Evolutionary conservation across 78 protist genomes (phyloP).

Genomic region (Dictyostelium purpureum): DNA sequence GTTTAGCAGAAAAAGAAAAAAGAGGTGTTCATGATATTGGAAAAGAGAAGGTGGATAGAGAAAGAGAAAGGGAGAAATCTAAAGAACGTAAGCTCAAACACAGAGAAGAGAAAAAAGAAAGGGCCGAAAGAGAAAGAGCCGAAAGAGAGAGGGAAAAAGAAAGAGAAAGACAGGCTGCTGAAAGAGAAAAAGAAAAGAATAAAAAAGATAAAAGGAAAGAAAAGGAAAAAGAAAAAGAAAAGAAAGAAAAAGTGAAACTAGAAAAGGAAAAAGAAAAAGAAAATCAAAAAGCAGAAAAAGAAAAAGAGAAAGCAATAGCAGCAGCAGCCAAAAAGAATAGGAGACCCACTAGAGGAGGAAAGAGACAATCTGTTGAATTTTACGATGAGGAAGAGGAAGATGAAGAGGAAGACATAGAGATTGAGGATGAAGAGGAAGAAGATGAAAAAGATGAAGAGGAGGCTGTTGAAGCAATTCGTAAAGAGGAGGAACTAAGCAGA

Average conservation of each 20-base stretch:
- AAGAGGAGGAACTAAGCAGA: background rate
- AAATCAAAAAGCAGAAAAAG: background rate
- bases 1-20: background rate
- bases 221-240: background rate
- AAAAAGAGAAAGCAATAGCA: slow-evolving; percentile 11
- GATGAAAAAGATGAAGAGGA: background rate
- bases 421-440: background rate
- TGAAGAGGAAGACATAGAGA: background rate
- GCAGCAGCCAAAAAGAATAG: background rate
- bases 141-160: background rate
- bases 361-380: background rate
- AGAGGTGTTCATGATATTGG: background rate
- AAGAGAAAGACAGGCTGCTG: background rate
- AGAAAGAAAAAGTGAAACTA: background rate
- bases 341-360: background rate
- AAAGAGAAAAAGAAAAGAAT: background rate
- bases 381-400: background rate
- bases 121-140: background rate
- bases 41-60: background rate
- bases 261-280: background rate
- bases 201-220: background rate
- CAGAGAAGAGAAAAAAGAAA: background rate
- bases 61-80: background rate
- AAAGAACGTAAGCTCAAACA: too few species aligned
- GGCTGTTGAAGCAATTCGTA: background rate